Conservation (phyloP, 805 yeast genomes). For the Saturnispora diversa region DNA sequence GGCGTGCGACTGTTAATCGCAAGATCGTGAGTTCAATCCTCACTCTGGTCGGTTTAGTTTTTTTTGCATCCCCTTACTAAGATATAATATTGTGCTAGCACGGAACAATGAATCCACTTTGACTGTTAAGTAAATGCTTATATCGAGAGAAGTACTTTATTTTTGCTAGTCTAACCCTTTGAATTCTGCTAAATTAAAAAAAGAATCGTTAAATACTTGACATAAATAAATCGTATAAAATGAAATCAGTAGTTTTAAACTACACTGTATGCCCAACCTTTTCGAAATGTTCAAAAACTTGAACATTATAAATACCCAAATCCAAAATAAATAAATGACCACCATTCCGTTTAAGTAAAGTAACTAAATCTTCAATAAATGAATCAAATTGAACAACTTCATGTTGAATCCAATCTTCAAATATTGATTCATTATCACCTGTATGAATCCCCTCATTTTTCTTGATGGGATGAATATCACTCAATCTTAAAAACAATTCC, state of each 20-base stretch:
- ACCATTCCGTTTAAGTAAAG: conserved; percentile 44
- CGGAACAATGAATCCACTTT: too few species aligned
- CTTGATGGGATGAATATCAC: conserved; percentile 31
- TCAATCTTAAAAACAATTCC: conserved; percentile 33
- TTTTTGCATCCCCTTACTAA: too few species aligned
- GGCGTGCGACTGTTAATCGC: conserved; percentile 62
- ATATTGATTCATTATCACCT: conserved; percentile 24
- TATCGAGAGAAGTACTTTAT: too few species aligned
- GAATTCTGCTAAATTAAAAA: too few species aligned
- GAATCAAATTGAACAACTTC: conserved; percentile 22
- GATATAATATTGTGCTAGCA: too few species aligned
- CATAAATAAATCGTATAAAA: too few species aligned
- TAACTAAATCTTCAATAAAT: conserved; percentile 35
- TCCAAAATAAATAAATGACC: conserved; percentile 54
- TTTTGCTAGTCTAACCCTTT: too few species aligned
- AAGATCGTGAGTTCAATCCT: conserved; percentile 58
- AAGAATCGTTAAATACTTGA: too few species aligned
- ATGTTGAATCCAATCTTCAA: conserved; percentile 29
- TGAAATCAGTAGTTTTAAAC: too few species aligned
- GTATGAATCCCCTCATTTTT: too few species aligned
- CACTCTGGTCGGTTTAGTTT: conserved; percentile 40
- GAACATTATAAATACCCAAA: conserved; percentile 42
- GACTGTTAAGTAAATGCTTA: too few species aligned
- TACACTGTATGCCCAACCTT: conserved; percentile 10
- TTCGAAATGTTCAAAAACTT: conserved; percentile 39